These are phyloP conservation scores for Brassica carinata DNA, from an alignment of 345 rosid genomes.

Conservation along the genomic window DNA sequence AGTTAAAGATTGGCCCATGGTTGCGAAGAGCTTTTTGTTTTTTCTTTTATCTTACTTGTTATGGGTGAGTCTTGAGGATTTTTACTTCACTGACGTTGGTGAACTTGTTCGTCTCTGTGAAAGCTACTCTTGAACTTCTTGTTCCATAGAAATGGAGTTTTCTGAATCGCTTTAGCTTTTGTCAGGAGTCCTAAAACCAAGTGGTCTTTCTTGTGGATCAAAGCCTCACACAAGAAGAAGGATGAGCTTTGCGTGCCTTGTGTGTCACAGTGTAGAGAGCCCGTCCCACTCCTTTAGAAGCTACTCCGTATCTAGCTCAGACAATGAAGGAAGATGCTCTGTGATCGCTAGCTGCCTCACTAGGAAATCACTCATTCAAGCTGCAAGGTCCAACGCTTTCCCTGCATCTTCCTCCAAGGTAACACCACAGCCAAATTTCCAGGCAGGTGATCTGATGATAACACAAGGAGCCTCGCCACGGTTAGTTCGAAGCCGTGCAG, in stretches of 20 bases:
- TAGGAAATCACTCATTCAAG: conserved; percentile 61
- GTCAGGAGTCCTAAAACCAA: conserved; percentile 3
- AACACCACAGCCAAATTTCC: conserved; percentile 72
- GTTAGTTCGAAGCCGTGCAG: conserved; percentile 87
- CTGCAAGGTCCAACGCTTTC: conserved; percentile 53
- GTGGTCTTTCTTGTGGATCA: conserved; percentile 1
- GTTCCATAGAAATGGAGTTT: not conserved
- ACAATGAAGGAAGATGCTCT: conserved; percentile 83
- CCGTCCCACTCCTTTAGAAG: conserved; percentile 94
- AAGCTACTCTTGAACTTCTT: not conserved
- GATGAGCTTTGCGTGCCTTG: conserved; percentile 90
- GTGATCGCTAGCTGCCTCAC: conserved; percentile 76
- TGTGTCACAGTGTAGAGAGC: conserved; percentile 88
- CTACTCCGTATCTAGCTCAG: conserved; percentile 91
- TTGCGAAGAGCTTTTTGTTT: too few relatives aligned
- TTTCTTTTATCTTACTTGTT: too few relatives aligned
- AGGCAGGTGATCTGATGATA: conserved; percentile 37
- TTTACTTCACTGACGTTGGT: not conserved
- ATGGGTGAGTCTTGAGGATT: not conserved
- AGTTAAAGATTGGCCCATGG: too few relatives aligned
- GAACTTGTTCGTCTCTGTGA: not conserved
- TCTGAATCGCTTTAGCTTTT: not conserved
- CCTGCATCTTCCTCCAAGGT: conserved; percentile 70
- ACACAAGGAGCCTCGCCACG: conserved; percentile 62
- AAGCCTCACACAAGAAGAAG: not conserved